Evolutionary conservation across 164 flowering plant species (phyloP).

Genomic region (Magnolia officinalis): DNA sequence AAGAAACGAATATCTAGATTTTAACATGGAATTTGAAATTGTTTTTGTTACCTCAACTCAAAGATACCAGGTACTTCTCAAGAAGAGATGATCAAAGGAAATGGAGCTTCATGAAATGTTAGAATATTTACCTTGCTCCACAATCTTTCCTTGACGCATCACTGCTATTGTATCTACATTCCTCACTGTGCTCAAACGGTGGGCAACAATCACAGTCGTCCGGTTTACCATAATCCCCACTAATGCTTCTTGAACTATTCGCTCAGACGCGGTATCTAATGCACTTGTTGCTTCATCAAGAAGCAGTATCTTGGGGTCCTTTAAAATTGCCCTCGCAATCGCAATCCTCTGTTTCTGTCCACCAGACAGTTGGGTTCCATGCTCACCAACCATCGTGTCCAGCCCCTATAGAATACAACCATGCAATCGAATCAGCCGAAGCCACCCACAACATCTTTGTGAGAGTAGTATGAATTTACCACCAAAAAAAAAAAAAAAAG

Average conservation of each 20-base stretch:
- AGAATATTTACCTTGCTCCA: conserved; percentile 55
- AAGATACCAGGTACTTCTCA: background rate
- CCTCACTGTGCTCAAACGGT: conserved; percentile 64
- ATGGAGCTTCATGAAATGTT: background rate
- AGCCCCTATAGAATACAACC: conserved; percentile 42
- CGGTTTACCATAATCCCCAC: conserved; percentile 47
- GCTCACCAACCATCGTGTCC: conserved; percentile 79
- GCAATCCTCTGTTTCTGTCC: conserved; percentile 87
- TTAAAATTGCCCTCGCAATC: conserved; percentile 72
- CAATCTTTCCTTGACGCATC: conserved; percentile 56
- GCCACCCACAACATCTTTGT: background rate
- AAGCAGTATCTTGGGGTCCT: conserved; percentile 69
- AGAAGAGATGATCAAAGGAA: too few species aligned
- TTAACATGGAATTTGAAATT: background rate
- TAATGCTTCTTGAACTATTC: conserved; percentile 68
- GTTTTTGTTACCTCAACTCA: background rate
- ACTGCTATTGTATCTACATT: conserved; percentile 65
- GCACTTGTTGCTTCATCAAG: conserved; percentile 93
- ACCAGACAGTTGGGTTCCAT: conserved; percentile 76
- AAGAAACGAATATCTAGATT: background rate
- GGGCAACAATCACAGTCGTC: conserved; percentile 73
- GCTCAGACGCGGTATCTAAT: conserved; percentile 66
- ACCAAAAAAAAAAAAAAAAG: too few species aligned
- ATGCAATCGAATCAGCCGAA: background rate
- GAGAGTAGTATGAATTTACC: background rate